A percentile compares a stretch with the other conserved stretches of the same genome.
phyloP scores from a whole-genome alignment of 192 early-diverging fungal species.

The Linderina pennispora region DNA sequence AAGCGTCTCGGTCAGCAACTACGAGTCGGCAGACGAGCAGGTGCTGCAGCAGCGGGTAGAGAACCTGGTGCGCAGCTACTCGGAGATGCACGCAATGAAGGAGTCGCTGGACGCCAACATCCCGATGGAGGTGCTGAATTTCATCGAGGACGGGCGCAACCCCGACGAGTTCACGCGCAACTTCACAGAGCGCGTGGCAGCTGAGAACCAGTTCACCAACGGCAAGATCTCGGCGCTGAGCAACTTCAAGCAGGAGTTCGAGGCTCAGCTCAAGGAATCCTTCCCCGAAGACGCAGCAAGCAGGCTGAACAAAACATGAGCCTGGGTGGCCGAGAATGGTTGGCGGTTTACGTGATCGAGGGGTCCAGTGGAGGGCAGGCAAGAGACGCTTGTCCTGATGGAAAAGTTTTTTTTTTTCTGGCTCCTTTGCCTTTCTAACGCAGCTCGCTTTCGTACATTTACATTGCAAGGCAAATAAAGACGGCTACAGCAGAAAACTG shows the following conservation, averaged over 20 bases:
- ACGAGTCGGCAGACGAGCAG: constrained; percentile 30
- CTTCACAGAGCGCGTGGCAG: constrained; percentile 43
- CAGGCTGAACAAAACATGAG: constrained; percentile 7
- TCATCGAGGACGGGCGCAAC: constrained; percentile 36
- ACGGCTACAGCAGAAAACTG: no score
- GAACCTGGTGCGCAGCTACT: constrained; percentile 23
- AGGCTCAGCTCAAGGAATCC: constrained; percentile 31
- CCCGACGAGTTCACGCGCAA: constrained; percentile 46
- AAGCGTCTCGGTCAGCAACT: constrained; percentile 32
- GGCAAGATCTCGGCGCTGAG: constrained; percentile 43
- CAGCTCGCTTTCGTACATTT: no score
- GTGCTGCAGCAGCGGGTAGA: constrained; percentile 40
- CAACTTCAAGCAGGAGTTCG: constrained; percentile 41
- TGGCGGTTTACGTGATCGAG: no score
- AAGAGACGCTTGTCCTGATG: no score
- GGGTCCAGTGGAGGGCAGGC: no score
- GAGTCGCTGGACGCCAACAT: constrained; percentile 32
- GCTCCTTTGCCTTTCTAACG: no score
- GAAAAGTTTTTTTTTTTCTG: no score
- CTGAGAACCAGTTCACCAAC: constrained; percentile 46
- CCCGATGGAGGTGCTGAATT: constrained; percentile 28
- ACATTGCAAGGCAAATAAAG: no score
- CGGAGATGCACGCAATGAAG: constrained; percentile 29
- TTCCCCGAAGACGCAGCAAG: constrained; percentile 33
- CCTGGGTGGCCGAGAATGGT: no score